These are phyloP conservation scores for Chimonanthus praecox DNA, from an alignment of 164 flowering plant species.

Conservation along the genomic window DNA sequence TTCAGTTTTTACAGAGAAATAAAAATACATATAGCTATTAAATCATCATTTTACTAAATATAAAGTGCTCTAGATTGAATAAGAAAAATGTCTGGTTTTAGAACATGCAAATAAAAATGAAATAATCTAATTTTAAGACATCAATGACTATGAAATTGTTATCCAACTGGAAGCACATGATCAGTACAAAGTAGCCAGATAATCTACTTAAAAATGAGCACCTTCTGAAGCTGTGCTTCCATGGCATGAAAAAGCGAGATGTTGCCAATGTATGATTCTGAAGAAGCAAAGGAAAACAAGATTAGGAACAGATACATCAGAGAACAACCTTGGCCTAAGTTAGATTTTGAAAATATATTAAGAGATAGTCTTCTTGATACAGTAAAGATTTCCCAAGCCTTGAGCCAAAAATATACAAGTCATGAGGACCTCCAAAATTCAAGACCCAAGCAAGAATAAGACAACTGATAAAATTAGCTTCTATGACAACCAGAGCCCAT, in stretches of 20 bases:
- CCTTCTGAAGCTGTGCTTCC: slow-evolving; percentile 81
- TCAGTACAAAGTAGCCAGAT: not conserved
- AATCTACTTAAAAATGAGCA: slow-evolving; percentile 15
- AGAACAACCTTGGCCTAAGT: not conserved
- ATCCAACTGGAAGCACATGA: not conserved
- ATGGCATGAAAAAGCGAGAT: slow-evolving; percentile 60
- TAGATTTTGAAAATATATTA: not conserved
- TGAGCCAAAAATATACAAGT: not conserved
- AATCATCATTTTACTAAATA: no score
- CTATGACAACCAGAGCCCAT: not conserved
- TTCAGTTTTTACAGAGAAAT: no score
- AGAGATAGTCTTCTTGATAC: no score
- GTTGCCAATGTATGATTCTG: slow-evolving; percentile 91
- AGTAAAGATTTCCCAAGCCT: no score
- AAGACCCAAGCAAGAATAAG: not conserved
- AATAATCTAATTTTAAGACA: no score
- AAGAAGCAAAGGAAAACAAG: slow-evolving; percentile 11
- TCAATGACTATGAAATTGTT: no score
- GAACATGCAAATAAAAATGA: no score
- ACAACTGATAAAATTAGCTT: not conserved
- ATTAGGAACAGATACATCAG: not conserved
- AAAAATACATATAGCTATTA: no score
- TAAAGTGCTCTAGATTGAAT: no score
- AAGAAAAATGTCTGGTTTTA: no score
- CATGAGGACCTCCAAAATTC: not conserved